Conservation (phyloP, 805 yeast genomes). For the Candida broadrunensis region DNA sequence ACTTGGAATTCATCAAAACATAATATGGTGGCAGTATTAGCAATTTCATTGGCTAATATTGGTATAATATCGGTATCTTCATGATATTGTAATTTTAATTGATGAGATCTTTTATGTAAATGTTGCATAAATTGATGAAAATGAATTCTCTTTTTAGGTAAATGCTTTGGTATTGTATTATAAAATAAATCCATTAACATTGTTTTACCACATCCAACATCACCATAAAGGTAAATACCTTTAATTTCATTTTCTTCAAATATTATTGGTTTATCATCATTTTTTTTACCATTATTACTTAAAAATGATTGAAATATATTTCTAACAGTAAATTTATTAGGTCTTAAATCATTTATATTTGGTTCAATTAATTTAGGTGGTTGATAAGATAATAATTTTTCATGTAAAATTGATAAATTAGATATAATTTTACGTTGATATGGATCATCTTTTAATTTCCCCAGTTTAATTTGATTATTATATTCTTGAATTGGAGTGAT, state of each 20-base stretch:
- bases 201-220: slow-evolving; percentile 98
- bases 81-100: slow-evolving; percentile 57
- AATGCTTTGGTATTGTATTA: slow-evolving; percentile 71
- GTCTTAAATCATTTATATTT: slow-evolving; percentile 46
- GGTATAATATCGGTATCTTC: slow-evolving; percentile 79
- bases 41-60: slow-evolving; percentile 75
- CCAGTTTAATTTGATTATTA: slow-evolving; percentile 44
- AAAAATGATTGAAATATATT: slow-evolving; percentile 27
- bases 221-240: slow-evolving; percentile 93
- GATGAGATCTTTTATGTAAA: slow-evolving; percentile 83
- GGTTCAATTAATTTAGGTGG: slow-evolving; percentile 65
- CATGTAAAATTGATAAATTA: slow-evolving; percentile 58
- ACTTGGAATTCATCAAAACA: slow-evolving; percentile 98
- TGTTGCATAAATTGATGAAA: slow-evolving; percentile 97
- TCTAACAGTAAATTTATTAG: slow-evolving; percentile 44
- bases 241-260: slow-evolving; percentile 43
- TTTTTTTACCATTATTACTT: slow-evolving; percentile 1
- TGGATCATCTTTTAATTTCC: slow-evolving; percentile 65
- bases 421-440: slow-evolving; percentile 75
- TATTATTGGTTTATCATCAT: not conserved
- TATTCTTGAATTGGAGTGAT: slow-evolving; percentile 52
- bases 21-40: slow-evolving; percentile 69
- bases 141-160: slow-evolving; percentile 80
- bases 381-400: slow-evolving; percentile 47
- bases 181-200: slow-evolving; percentile 97